Percentiles rank a stretch among this genome's conserved stretches.
Conservation (phyloP, 306 rosid genomes). For the Echinosophora koreensis region DNA sequence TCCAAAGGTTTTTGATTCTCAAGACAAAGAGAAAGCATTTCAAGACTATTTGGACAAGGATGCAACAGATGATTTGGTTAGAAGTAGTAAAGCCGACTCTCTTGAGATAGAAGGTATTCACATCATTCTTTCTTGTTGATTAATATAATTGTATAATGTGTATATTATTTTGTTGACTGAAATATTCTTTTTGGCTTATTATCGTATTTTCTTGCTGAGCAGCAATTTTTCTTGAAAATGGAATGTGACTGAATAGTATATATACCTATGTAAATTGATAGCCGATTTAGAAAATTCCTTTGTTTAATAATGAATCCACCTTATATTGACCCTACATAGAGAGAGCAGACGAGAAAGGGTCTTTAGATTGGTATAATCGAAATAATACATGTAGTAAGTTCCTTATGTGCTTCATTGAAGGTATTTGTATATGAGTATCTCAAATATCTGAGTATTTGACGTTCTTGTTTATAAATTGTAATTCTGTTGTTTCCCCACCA, state of each 20-base stretch:
- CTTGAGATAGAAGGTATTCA: constrained; percentile 59
- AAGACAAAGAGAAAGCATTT: constrained; percentile 49
- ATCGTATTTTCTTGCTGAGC: constrained; percentile 24
- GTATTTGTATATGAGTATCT: constrained; percentile 26
- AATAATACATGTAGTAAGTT: constrained; percentile 9
- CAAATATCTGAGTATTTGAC: not conserved
- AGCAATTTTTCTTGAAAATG: constrained; percentile 13
- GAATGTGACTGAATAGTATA: constrained; percentile 17
- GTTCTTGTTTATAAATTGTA: constrained; percentile 20
- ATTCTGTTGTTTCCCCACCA: not conserved
- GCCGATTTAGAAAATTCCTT: not conserved
- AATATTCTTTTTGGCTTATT: constrained; percentile 21
- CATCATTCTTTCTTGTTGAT: constrained; percentile 29
- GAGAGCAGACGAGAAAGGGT: constrained; percentile 27
- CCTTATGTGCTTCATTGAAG: constrained; percentile 9
- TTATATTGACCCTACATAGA: constrained; percentile 10
- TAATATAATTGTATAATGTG: no score
- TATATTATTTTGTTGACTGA: no score
- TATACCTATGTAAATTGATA: constrained; percentile 9
- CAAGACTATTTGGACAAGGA: constrained; percentile 53
- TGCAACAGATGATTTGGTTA: constrained; percentile 43
- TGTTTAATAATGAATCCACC: constrained; percentile 19
- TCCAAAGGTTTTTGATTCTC: constrained; percentile 75
- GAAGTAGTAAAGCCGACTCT: constrained; percentile 51
- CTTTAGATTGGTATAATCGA: constrained; percentile 11